These are phyloP conservation scores for Chlorophyllum brunneum DNA, from an alignment of 768 basidiomycete genomes.

Conservation along the genomic window DNA sequence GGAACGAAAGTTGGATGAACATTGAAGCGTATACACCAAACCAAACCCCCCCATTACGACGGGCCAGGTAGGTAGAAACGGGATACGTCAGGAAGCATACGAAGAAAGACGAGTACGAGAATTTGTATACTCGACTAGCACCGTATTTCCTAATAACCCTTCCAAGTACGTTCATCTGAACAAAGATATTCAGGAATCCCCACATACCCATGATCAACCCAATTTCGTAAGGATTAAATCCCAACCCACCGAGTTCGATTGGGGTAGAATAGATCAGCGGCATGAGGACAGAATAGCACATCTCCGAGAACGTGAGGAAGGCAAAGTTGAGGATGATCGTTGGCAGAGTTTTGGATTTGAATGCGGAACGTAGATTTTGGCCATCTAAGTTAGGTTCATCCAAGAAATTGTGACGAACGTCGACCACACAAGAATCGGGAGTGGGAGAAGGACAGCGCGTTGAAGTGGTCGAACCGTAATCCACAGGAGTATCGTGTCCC, in stretches of 20 bases:
- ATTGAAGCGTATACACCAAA: slow-evolving; percentile 27
- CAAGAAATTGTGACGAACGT: slow-evolving; percentile 2
- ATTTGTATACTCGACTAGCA: slow-evolving; percentile 43
- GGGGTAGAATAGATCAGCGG: slow-evolving; percentile 57
- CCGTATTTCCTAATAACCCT: slow-evolving; percentile 52
- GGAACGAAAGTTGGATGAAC: slow-evolving; percentile 29
- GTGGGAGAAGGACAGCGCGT: slow-evolving; percentile 6
- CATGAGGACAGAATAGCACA: slow-evolving; percentile 31
- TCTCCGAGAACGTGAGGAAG: slow-evolving; percentile 35
- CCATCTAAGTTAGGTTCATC: slow-evolving; percentile 2
- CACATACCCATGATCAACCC: slow-evolving; percentile 48
- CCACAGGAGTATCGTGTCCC: neutral
- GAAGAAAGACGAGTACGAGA: slow-evolving; percentile 25
- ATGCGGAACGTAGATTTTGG: slow-evolving; percentile 18
- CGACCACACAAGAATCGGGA: slow-evolving; percentile 8
- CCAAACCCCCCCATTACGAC: slow-evolving; percentile 26
- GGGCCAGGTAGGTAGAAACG: slow-evolving; percentile 28
- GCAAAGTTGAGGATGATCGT: slow-evolving; percentile 28
- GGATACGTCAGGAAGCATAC: slow-evolving; percentile 30
- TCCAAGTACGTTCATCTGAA: slow-evolving; percentile 51
- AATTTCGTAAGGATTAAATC: slow-evolving; percentile 57
- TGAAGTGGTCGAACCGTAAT: slow-evolving; percentile 14
- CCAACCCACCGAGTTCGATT: slow-evolving; percentile 57
- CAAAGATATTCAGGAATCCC: slow-evolving; percentile 46
- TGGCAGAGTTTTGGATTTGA: slow-evolving; percentile 25